Base-by-base conservation (phyloP, 371 early-diverging fungal genomes). In the Mucor irregularis region DNA sequence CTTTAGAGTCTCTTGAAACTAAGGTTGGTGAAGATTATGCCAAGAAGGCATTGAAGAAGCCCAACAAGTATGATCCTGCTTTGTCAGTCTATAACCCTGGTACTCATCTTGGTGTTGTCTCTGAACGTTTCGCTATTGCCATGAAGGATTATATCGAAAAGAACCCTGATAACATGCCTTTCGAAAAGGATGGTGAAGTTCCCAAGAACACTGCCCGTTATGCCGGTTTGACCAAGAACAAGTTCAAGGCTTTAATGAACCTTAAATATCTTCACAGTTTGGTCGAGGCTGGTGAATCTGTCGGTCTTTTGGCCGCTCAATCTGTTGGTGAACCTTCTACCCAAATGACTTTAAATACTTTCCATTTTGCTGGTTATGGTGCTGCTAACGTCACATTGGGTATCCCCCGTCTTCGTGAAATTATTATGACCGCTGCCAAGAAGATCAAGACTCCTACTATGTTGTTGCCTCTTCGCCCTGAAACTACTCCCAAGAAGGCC, bases 271-370 rank as follows among this genome's bases (percentile, higher is more conserved):
- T 94, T 69, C 84, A 90, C 61, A 90, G 94, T 62, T 82, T 98
- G 25, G 96, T 92, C 21, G 98, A 99, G 49, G 96, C 99, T 19
- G 99, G 99, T 62, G 98, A 99, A 73, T 89, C 96, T 46, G 99
- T 99, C 29, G 99, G 99, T 53, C 79, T 99, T 34, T 77, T 99
- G 49, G 99, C 99, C 28, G 99, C 99, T 28, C 99, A 99, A 74
- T 90, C 92, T 56, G 89, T 99, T 39, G 99, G 99, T 60, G 99
- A 99, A 78, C 99, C 99, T n/a, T 96, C 97, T 30, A 99, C 99
- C 8, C 99, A 99, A 74, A 99, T 99, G 99, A 99, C 99, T 21
- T 82, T 99, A 42, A 99, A 99, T 81, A 99, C 99, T 54, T 99
- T 99, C 92, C 99, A 99, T 82, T 93, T 99, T 82, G 99, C 99